A percentile compares a stretch with the other conserved stretches of the same genome.
Conservation (phyloP, 345 rosid genomes). For the Syzygium aromaticum region DNA sequence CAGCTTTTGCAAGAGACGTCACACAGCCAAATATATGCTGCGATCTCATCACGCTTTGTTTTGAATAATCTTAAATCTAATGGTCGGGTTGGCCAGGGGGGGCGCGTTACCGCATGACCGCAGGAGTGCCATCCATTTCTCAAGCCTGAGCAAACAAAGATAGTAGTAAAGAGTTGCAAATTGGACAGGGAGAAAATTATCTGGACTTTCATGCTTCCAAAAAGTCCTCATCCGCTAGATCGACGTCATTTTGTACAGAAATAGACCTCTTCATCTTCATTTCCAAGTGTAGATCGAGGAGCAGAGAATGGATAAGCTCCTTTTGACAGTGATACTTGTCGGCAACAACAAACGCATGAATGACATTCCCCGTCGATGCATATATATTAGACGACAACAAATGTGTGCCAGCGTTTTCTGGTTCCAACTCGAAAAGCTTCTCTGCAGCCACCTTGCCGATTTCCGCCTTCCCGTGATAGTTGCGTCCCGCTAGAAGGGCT, state of each 20-base stretch:
- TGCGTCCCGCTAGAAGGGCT: slow-evolving; percentile 62
- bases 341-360: slow-evolving; percentile 44
- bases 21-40: background rate
- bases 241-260: background rate
- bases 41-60: background rate
- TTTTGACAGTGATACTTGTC: slow-evolving; percentile 37
- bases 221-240: background rate
- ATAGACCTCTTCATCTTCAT: slow-evolving; percentile 33
- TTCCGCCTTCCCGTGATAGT: slow-evolving; percentile 29
- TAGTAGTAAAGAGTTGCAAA: background rate
- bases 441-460: slow-evolving; percentile 46
- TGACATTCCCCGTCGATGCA: slow-evolving; percentile 34
- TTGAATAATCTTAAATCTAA: background rate
- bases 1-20: background rate
- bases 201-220: background rate
- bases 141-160: background rate
- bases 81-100: background rate
- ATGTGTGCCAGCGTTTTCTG: slow-evolving; percentile 44
- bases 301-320: slow-evolving; percentile 19
- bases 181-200: background rate
- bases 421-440: slow-evolving; percentile 36
- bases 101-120: background rate
- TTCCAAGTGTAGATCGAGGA: slow-evolving; percentile 27
- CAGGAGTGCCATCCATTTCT: background rate
- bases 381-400: slow-evolving; percentile 50